Conservation (phyloP, 768 basidiomycete genomes). For the Kwoniella dejecticola region DNA sequence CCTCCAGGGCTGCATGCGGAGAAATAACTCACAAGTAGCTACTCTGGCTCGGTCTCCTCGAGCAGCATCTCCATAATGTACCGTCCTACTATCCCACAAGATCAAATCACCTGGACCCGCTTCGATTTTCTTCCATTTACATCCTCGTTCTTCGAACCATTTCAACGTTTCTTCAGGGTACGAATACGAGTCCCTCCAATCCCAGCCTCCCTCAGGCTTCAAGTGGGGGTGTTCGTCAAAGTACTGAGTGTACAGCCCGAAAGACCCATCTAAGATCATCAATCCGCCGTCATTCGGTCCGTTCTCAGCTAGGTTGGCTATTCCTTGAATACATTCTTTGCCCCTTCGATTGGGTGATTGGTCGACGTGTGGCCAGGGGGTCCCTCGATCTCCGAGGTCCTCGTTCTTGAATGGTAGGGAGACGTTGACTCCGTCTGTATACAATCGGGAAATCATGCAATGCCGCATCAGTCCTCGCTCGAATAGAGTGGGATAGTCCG, state of each 20-base stretch:
- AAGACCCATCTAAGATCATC: constrained; percentile 55
- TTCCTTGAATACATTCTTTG: constrained; percentile 45
- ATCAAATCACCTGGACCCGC: constrained; percentile 54
- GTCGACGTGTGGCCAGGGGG: constrained; percentile 51
- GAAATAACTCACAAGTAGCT: constrained; percentile 49
- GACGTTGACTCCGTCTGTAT: constrained; percentile 42
- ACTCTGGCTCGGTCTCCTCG: constrained; percentile 40
- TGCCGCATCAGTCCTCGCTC: no score
- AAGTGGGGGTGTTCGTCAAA: constrained; percentile 46
- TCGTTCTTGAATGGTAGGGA: constrained; percentile 42
- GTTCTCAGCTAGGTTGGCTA: constrained; percentile 37
- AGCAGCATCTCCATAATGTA: constrained; percentile 53
- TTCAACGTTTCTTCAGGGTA: constrained; percentile 37
- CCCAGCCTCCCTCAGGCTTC: constrained; percentile 38
- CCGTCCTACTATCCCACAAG: constrained; percentile 52
- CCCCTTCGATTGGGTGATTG: constrained; percentile 40
- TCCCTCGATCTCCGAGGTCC: constrained; percentile 35
- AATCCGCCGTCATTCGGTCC: constrained; percentile 57
- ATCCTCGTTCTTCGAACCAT: constrained; percentile 56
- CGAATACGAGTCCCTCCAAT: constrained; percentile 24
- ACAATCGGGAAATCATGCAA: not conserved
- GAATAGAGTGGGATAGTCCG: no score
- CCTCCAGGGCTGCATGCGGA: no score
- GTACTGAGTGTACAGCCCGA: constrained; percentile 51
- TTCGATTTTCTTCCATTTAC: constrained; percentile 52